These are phyloP conservation scores for Powellomyces hirtus DNA, from an alignment of 192 early-diverging fungal genomes.

Conservation along the genomic window DNA sequence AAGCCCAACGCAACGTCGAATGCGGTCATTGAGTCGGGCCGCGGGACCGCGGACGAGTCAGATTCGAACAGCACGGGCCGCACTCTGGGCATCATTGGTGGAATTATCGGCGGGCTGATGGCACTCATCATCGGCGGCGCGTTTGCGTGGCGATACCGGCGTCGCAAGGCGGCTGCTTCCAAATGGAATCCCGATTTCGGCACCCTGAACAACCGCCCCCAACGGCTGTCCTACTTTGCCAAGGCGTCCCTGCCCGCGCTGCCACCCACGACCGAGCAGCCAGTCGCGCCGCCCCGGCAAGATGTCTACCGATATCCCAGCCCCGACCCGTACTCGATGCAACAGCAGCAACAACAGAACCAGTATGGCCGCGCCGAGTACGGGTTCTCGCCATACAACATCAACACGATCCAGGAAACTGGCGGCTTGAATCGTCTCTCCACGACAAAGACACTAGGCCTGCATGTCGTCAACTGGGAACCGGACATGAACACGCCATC, in stretches of 20 bases:
- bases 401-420: background rate
- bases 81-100: background rate
- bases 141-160: background rate
- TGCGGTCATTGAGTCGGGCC: no score
- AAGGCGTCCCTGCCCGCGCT: no score
- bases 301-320: no score
- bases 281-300: no score
- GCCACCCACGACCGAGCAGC: no score
- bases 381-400: background rate
- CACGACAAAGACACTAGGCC: background rate
- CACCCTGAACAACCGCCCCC: background rate
- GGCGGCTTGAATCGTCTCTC: background rate
- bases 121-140: background rate
- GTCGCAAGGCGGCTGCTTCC: background rate
- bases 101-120: background rate
- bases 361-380: no score
- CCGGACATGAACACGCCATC: background rate
- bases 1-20: background rate
- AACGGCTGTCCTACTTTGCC: background rate
- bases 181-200: background rate
- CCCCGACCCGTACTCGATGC: no score
- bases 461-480: background rate
- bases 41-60: no score
- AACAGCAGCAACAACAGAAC: no score
- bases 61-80: background rate